These are phyloP conservation scores for Pseudogymnoascus sp. DNA, from an alignment of 2,329 filamentous ascomycete species.

Conservation along the genomic window DNA sequence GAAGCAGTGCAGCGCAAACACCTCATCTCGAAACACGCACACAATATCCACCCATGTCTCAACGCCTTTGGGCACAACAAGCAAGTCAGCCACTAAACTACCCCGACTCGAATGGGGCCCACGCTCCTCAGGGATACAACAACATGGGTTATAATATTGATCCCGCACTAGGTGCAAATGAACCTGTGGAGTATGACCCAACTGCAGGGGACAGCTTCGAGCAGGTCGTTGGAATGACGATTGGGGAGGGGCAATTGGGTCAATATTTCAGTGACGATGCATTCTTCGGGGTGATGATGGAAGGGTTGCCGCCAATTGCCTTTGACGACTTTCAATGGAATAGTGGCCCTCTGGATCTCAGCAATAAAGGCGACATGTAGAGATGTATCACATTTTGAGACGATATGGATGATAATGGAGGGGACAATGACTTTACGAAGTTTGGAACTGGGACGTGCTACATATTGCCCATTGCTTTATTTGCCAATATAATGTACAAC, in stretches of 20 bases:
- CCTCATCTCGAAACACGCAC: slow-evolving; percentile 18
- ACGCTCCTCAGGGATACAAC: slow-evolving; percentile 5
- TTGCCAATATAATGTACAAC: not conserved
- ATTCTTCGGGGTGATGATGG: slow-evolving; percentile 25
- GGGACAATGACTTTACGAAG: not conserved
- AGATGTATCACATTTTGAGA: not conserved
- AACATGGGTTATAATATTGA: slow-evolving; percentile 22
- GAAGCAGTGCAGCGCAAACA: slow-evolving; percentile 25
- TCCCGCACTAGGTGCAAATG: slow-evolving; percentile 21
- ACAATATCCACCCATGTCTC: slow-evolving; percentile 17
- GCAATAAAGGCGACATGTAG: not conserved
- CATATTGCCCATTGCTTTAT: not conserved
- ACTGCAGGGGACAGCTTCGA: slow-evolving; percentile 28
- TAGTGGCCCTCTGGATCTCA: not conserved
- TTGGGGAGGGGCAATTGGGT: slow-evolving; percentile 27
- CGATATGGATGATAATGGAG: not conserved
- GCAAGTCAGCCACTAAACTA: slow-evolving; percentile 9
- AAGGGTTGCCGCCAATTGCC: slow-evolving; percentile 9
- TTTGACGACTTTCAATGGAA: slow-evolving; percentile 5
- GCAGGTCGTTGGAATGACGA: slow-evolving; percentile 27
- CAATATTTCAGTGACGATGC: slow-evolving; percentile 26
- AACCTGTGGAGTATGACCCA: slow-evolving; percentile 21
- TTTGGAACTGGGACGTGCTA: not conserved
- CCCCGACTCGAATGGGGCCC: slow-evolving; percentile 1
- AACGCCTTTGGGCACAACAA: slow-evolving; percentile 14